A percentile compares a stretch with the other conserved stretches of the same genome.
These are phyloP conservation scores for Yamadazyma blattariae DNA, from an alignment of 1,139 yeast species.

Conservation along the genomic window DNA sequence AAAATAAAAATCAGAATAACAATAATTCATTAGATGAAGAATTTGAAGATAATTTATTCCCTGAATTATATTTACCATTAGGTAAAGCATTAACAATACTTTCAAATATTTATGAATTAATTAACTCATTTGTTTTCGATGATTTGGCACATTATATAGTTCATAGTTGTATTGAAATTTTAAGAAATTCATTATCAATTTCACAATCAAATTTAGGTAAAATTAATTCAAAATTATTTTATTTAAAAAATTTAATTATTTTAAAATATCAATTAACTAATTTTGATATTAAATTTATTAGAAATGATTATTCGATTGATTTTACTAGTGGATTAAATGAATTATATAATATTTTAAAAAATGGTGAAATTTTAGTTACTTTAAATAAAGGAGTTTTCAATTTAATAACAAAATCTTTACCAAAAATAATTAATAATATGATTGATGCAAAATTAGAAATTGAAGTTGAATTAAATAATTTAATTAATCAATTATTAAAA, in stretches of 20 bases:
- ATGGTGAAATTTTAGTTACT: conserved; percentile 32
- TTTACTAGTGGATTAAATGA: conserved; percentile 70
- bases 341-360: conserved; percentile 46
- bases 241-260: conserved; percentile 68
- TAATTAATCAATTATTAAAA: conserved; percentile 60
- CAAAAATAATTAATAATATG: conserved; percentile 81
- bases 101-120: conserved; percentile 76
- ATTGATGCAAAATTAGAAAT: conserved; percentile 81
- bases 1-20: conserved; percentile 24
- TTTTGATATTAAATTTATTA: conserved; percentile 76
- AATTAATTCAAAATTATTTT: conserved; percentile 62
- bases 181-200: conserved; percentile 51
- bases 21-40: conserved; percentile 27
- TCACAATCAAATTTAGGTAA: conserved; percentile 39
- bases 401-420: conserved; percentile 68
- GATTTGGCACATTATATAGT: conserved; percentile 87
- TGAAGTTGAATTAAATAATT: conserved; percentile 66
- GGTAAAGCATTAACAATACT: conserved; percentile 67
- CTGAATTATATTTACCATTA: conserved; percentile 71
- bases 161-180: conserved; percentile 66
- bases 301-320: conserved; percentile 73
- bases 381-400: conserved; percentile 49
- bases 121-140: conserved; percentile 76
- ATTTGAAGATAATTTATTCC: conserved; percentile 38
- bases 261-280: conserved; percentile 69